Evolutionary conservation across 1,284 basidiomycete species (phyloP).

Genomic region (Rugosomyces carneus): DNA sequence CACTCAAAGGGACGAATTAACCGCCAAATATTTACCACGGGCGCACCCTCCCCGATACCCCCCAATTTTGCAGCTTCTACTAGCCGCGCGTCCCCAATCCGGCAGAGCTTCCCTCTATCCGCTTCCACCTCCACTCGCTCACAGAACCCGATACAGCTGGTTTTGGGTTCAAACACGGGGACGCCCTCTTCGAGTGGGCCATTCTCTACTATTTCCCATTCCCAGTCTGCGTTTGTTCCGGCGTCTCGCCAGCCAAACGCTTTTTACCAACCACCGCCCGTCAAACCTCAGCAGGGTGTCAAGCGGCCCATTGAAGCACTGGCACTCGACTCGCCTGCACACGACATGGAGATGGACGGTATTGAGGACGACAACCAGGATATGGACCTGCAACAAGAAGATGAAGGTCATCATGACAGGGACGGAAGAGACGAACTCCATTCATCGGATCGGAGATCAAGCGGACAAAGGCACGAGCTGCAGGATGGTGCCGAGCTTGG

Average conservation of each 20-base stretch:
- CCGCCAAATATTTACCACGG: background rate
- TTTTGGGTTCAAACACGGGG: constrained; percentile 13
- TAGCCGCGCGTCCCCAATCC: background rate
- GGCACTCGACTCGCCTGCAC: background rate
- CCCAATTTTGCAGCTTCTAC: background rate
- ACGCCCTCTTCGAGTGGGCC: constrained; percentile 17
- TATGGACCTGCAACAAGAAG: constrained; percentile 2
- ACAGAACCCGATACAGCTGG: constrained; percentile 10
- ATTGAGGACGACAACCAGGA: constrained; percentile 9
- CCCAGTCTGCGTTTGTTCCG: constrained; percentile 23
- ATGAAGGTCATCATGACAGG: background rate
- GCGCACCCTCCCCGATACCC: constrained; percentile 15
- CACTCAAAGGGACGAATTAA: background rate
- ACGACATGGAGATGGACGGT: background rate
- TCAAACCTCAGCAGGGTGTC: constrained; percentile 20
- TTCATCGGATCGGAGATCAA: background rate
- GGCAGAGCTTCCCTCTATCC: constrained; percentile 12
- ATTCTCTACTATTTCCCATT: constrained; percentile 17
- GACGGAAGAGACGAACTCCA: background rate
- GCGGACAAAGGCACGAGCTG: background rate
- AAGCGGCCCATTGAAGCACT: constrained; percentile 22
- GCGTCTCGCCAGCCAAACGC: constrained; percentile 51
- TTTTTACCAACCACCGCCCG: constrained; percentile 48
- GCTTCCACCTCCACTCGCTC: constrained; percentile 12
- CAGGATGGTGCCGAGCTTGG: background rate